Percentiles rank a stretch among this genome's conserved stretches.
Evolutionary conservation across 2,329 filamentous ascomycete genomes (phyloP).

Genomic region (Talaromyces sp.): DNA sequence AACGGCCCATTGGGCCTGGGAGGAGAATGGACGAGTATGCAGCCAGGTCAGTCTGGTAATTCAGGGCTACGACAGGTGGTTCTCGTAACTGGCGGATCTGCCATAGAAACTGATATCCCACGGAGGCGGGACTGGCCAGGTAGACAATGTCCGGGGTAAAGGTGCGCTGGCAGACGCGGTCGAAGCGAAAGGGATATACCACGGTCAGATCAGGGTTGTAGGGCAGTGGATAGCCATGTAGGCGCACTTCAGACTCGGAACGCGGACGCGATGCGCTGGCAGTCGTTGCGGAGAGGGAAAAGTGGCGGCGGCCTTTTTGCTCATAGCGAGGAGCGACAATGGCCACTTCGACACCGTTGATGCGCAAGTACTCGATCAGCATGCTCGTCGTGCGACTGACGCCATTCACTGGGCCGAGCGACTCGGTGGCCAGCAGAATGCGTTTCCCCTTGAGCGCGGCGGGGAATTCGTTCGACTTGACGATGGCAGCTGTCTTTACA

Average conservation of each 20-base stretch:
- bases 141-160: conserved; percentile 66
- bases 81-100: conserved; percentile 57
- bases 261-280: conserved; percentile 24
- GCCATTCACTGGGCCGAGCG: conserved; percentile 68
- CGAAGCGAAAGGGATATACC: conserved; percentile 63
- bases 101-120: conserved; percentile 67
- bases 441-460: conserved; percentile 52
- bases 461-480: conserved; percentile 31
- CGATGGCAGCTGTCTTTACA: background rate
- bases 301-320: conserved; percentile 35
- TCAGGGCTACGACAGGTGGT: conserved; percentile 57
- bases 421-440: conserved; percentile 64
- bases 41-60: conserved; percentile 67
- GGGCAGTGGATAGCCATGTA: conserved; percentile 61
- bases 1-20: conserved; percentile 54
- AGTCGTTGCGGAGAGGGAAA: conserved; percentile 40
- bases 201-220: conserved; percentile 68
- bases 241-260: conserved; percentile 35
- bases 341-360: conserved; percentile 59
- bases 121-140: conserved; percentile 62
- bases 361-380: conserved; percentile 61
- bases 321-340: conserved; percentile 58
- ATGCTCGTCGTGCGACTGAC: conserved; percentile 66
- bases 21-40: conserved; percentile 68
- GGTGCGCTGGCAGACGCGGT: conserved; percentile 54